Evolutionary conservation across 2,329 filamentous ascomycete genomes (phyloP).

Genomic region (Microdochium bolleyi): DNA sequence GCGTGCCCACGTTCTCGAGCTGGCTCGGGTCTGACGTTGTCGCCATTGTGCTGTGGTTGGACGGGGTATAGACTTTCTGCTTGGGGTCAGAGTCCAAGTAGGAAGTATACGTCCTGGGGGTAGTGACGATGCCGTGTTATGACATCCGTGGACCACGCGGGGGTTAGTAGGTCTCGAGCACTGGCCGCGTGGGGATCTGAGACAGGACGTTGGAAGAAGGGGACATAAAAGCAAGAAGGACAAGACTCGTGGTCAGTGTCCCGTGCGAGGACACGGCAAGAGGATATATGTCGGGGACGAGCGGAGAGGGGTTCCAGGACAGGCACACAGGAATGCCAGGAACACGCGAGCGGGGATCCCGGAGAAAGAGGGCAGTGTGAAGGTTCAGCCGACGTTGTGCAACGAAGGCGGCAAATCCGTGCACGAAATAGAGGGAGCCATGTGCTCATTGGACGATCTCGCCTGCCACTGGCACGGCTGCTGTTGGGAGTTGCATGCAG

Average conservation of each 20-base stretch:
- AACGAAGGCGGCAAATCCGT: neutral
- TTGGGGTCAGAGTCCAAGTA: neutral
- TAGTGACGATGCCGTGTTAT: neutral
- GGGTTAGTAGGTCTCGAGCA: neutral
- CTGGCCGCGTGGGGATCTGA: neutral
- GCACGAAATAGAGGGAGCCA: neutral
- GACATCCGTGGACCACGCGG: neutral
- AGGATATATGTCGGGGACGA: neutral
- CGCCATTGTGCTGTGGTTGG: neutral
- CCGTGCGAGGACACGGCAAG: neutral
- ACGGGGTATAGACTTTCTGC: neutral
- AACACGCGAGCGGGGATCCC: neutral
- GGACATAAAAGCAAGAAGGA: neutral
- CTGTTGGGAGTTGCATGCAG: neutral
- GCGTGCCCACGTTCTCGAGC: conserved; percentile 7
- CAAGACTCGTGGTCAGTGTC: neutral
- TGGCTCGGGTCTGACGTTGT: conserved; percentile 1
- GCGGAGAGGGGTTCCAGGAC: neutral
- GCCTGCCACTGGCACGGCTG: neutral
- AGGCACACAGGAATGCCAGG: neutral
- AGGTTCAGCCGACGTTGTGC: too few relatives aligned
- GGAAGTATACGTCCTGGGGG: neutral
- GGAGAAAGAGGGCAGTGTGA: too few relatives aligned
- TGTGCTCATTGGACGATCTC: neutral
- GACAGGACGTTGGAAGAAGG: neutral